Percentiles rank a stretch among this genome's conserved stretches.
phyloP scores from a whole-genome alignment of 1,284 basidiomycete species.

The Termitomyces sp. region DNA sequence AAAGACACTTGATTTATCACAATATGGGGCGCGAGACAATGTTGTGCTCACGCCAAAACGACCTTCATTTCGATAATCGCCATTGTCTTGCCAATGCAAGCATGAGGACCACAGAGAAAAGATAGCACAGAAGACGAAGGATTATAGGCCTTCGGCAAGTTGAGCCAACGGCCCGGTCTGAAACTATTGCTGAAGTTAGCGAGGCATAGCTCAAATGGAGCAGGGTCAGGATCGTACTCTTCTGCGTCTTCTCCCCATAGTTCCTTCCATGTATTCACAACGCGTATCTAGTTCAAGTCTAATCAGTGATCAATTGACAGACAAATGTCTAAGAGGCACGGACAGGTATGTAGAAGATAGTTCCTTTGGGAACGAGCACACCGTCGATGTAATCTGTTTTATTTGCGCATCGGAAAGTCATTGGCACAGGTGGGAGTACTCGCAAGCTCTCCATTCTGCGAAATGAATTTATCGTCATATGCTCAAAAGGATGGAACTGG shows the following conservation, averaged over 20 bases:
- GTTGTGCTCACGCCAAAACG: conserved; percentile 32
- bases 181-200: conserved; percentile 25
- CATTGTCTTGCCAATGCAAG: conserved; percentile 50
- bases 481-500: background rate
- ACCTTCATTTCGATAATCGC: conserved; percentile 50
- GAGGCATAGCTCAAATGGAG: background rate
- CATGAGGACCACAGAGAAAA: conserved; percentile 45
- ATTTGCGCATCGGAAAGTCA: conserved; percentile 39
- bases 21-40: background rate
- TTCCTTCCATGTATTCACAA: conserved; percentile 42
- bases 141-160: conserved; percentile 34
- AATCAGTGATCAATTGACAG: background rate
- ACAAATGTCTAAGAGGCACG: conserved; percentile 12
- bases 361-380: conserved; percentile 42
- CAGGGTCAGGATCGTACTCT: conserved; percentile 25
- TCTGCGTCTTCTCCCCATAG: conserved; percentile 46
- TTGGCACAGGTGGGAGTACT: conserved; percentile 39
- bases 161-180: conserved; percentile 39
- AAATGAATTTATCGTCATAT: too few relatives aligned
- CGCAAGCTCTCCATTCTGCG: conserved; percentile 30
- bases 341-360: conserved; percentile 43
- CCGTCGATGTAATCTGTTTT: conserved; percentile 43
- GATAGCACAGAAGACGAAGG: conserved; percentile 36
- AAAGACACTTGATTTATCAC: background rate
- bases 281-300: conserved; percentile 34